These are phyloP conservation scores for Mixia osmundae DNA, from an alignment of 1,284 basidiomycete species.

Conservation along the genomic window DNA sequence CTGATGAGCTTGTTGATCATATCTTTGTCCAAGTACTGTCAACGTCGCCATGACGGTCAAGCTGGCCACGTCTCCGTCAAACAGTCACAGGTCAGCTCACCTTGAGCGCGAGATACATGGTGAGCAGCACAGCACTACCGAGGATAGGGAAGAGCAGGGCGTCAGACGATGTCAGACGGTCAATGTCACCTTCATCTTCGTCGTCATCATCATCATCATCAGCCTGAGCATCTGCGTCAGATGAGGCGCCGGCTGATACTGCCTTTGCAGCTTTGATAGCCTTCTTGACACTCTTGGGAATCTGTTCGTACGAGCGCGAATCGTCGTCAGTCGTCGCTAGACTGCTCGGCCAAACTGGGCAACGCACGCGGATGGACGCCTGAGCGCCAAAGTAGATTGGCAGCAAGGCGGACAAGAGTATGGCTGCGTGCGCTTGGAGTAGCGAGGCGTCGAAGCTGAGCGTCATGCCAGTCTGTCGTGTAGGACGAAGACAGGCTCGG, in stretches of 20 bases:
- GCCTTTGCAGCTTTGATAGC: conserved; percentile 4
- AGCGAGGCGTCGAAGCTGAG: conserved; percentile 1
- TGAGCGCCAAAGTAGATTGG: conserved; percentile 15
- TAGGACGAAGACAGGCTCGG: too few relatives aligned
- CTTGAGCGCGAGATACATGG: conserved; percentile 42
- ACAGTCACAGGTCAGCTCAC: background rate
- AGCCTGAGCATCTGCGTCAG: conserved; percentile 1
- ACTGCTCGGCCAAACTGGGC: background rate
- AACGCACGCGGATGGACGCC: conserved; percentile 9
- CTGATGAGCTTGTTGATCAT: conserved; percentile 46
- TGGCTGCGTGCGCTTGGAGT: conserved; percentile 9
- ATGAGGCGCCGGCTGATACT: too few relatives aligned
- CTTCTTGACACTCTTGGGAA: conserved; percentile 10
- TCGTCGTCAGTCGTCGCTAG: background rate
- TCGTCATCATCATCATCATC: conserved; percentile 11
- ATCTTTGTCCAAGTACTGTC: conserved; percentile 42
- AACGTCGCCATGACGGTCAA: conserved; percentile 17
- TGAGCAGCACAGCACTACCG: conserved; percentile 34
- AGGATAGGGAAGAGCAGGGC: conserved; percentile 36
- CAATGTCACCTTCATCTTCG: conserved; percentile 9
- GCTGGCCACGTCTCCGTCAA: background rate
- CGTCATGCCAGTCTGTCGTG: too few relatives aligned
- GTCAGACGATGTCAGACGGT: conserved; percentile 10
- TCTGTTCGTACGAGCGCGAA: conserved; percentile 3
- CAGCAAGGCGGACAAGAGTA: conserved; percentile 13